Evolutionary conservation across 805 yeast genomes (phyloP), one percentile per base, ranked within the genome.

Genomic region (Brettanomyces custersianus): DNA sequence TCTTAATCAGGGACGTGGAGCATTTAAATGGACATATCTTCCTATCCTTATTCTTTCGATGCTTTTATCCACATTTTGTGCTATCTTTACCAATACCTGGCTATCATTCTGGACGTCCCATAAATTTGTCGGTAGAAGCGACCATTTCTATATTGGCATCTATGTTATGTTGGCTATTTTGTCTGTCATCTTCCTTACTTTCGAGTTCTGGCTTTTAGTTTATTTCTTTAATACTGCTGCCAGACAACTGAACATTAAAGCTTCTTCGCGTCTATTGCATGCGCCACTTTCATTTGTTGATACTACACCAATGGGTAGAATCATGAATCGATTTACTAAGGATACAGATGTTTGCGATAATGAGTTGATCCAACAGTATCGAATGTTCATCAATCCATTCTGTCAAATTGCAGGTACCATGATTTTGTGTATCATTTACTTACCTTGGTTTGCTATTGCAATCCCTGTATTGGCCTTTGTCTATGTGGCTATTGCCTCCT

Each of bases 271-370:
- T 8, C 22, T 86, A 12, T 60, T 86, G 40, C 77, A 77, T 41
- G 77, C 92, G 2, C 94, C 94, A 33, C 83, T 84, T 90, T 59
- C 77, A 1, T 87, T 74, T 53, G 68, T 85, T 59, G 95, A 87
- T 51, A 75, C 85, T 9, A 82, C 94, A 0, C 96, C 96, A 13
- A 69, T 83, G 66, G 95, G 96, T 2, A 68, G 95, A 45, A 77
- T 86, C 40, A 63, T 87, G 54, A 86, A 84, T 58, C 65, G 95
- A 46, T 86, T 85, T 55, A 84, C 95, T 3, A 84, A 84, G 47
- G 96, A 86, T 55, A 80, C 92, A 0, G 31, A 86, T 53, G 77
- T 77, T 4, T 61, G 85, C 54, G 95, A 86, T 51, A 84, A 82
- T 52, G 90, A 81, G 57, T 60, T 85, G 40, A 70, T 75, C 37